Base-by-base conservation (phyloP, 2,329 filamentous ascomycete species). In the Fonsecaea erecta region DNA sequence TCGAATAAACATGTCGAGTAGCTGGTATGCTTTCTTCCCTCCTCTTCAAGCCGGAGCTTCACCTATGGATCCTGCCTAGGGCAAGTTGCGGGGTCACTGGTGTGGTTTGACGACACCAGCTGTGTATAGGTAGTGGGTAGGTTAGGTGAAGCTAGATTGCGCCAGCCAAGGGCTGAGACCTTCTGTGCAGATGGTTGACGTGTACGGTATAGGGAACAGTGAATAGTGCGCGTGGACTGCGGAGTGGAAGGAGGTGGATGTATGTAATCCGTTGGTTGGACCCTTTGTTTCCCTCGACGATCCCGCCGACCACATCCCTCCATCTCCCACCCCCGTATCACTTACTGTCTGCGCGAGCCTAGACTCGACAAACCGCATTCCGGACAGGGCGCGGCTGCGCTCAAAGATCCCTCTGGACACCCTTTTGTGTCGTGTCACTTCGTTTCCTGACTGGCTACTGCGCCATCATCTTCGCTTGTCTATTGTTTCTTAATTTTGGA, bases 401-500 rank as follows among this genome's bases (percentile, higher is more conserved):
- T 51, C 30, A 52, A 37, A 52, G 26, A 35, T 30, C 48, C 55
- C 9, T 48, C 9, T 48, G 30, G 62, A 74, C 78, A n/a, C 43
- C 12, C 18, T 14, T 28, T 24, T 52, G 14, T 35, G 75, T 60
- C 71, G 75, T 48, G 52, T 34, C 28, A 46, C 48, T 40, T 35
- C 51, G 21, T 40, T 14, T 51, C 16, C 14, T 54, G 34, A 54
- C 43, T 53, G 64, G 54, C 52, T 21, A 56, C 51, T 34, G 35
- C 64, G 48, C 54, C 58, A 64, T 59, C 35, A 64, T 73, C 71
- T 24, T 72, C 65, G 43, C 60, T 67, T 12, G 26, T 43, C 37
- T 60, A 59, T 26, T 59, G 28, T 35, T 58, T 48, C 40, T 60
- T 40, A 30, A 52, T 68, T 68, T 68, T 68, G 66, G 66, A 68